phyloP scores from a whole-genome alignment of 345 rosid species.

The Salix brachista region DNA sequence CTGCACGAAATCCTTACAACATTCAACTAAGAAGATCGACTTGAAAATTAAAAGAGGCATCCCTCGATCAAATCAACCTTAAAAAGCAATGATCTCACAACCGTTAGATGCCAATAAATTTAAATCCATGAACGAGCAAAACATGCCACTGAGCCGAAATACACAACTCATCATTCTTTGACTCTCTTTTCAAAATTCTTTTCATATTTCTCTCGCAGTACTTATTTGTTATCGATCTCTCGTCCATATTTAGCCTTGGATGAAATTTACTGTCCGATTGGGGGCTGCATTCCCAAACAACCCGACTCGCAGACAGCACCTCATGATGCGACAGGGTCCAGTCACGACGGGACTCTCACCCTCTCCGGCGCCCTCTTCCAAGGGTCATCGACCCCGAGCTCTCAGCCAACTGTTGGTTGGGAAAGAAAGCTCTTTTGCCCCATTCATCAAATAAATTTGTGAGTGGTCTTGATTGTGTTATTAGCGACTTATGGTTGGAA shows the following conservation, averaged over 20 bases:
- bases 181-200: constrained; percentile 21
- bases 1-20: too few species aligned
- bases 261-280: too few species aligned
- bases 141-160: neutral
- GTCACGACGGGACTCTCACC: too few species aligned
- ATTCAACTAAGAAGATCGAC: neutral
- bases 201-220: constrained; percentile 12
- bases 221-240: neutral
- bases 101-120: neutral
- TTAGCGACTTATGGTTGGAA: neutral
- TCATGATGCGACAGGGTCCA: too few species aligned
- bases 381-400: neutral
- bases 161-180: neutral
- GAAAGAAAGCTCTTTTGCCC: neutral
- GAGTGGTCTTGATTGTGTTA: too few species aligned
- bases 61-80: neutral
- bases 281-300: too few species aligned
- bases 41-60: neutral
- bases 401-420: neutral
- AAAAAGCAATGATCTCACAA: neutral
- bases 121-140: too few species aligned
- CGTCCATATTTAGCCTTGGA: too few species aligned
- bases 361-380: too few species aligned
- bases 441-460: neutral
- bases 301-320: too few species aligned